phyloP scores from a whole-genome alignment of 1,284 basidiomycete species.

The Inonotus obliquus region DNA sequence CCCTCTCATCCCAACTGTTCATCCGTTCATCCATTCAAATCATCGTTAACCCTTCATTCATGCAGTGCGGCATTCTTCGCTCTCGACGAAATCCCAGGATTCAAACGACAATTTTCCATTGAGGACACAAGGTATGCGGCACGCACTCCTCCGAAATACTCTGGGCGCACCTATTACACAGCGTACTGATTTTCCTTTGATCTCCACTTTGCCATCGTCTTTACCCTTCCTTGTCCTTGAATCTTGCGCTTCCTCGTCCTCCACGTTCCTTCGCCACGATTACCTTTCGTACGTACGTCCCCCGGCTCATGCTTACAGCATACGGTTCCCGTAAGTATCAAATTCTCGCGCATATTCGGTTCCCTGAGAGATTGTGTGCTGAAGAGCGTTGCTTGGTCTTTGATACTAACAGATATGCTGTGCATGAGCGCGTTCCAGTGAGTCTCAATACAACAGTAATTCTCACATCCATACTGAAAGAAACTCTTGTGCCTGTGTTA shows the following conservation, averaged over 20 bases:
- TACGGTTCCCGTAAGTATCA: constrained; percentile 52
- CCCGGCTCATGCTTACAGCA: constrained; percentile 23
- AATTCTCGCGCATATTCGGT: neutral
- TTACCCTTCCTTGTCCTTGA: neutral
- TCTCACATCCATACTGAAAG: neutral
- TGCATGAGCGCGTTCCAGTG: constrained; percentile 82
- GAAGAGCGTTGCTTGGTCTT: constrained; percentile 29
- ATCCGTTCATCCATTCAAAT: too few relatives aligned
- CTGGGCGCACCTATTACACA: neutral
- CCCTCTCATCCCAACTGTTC: neutral
- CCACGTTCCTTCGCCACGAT: neutral
- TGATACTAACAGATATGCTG: constrained; percentile 41
- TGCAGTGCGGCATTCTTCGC: constrained; percentile 62
- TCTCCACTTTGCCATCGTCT: neutral
- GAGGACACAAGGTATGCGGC: constrained; percentile 66
- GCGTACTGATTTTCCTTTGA: neutral
- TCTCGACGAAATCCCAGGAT: constrained; percentile 73
- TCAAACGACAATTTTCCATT: constrained; percentile 80
- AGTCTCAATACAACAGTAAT: constrained; percentile 25
- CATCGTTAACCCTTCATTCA: constrained; percentile 10
- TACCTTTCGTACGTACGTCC: neutral
- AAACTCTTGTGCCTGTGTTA: constrained; percentile 8
- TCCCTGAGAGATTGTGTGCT: neutral
- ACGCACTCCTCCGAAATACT: neutral
- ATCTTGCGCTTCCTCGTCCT: neutral